Percentiles rank a stretch among this genome's conserved stretches.
Evolutionary conservation across 2,329 filamentous ascomycete genomes (phyloP).

Genomic region (Trichoderma sp.): DNA sequence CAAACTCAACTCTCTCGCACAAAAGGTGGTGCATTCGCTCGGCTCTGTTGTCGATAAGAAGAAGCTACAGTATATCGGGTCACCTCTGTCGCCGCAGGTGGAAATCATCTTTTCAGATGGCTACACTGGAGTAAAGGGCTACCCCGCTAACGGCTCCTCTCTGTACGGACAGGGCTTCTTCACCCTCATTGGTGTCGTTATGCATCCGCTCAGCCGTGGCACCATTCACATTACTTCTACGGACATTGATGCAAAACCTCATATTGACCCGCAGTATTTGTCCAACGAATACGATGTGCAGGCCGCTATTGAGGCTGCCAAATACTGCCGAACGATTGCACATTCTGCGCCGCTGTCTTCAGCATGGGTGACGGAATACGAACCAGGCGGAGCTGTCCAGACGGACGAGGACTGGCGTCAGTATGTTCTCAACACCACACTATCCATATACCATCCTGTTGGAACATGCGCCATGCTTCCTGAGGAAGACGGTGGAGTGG

Average conservation of each 20-base stretch:
- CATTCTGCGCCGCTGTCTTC: constrained; percentile 15
- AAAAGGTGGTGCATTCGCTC: constrained; percentile 1
- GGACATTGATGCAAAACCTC: constrained; percentile 47
- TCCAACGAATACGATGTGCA: constrained; percentile 37
- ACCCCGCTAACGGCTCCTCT: constrained; percentile 43
- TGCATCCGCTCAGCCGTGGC: constrained; percentile 64
- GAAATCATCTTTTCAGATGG: constrained; percentile 14
- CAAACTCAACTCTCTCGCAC: constrained; percentile 1
- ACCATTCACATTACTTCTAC: constrained; percentile 57
- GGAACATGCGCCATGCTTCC: constrained; percentile 46
- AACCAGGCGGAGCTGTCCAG: neutral
- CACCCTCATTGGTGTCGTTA: constrained; percentile 55
- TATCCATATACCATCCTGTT: constrained; percentile 19
- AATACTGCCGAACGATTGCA: constrained; percentile 12
- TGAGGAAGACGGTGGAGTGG: constrained; percentile 44
- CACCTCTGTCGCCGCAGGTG: neutral
- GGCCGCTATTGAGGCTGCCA: constrained; percentile 36
- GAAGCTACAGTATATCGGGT: constrained; percentile 7
- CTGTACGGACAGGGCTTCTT: neutral
- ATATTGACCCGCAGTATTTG: constrained; percentile 62
- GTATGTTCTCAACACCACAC: constrained; percentile 5
- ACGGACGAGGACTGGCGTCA: neutral
- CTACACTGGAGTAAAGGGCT: constrained; percentile 33
- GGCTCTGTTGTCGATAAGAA: constrained; percentile 34
- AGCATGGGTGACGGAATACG: neutral